Evolutionary conservation across 202 grass and related monocot species (phyloP), one percentile per base, ranked within the genome.

Genomic region (Elaeis oleifera): DNA sequence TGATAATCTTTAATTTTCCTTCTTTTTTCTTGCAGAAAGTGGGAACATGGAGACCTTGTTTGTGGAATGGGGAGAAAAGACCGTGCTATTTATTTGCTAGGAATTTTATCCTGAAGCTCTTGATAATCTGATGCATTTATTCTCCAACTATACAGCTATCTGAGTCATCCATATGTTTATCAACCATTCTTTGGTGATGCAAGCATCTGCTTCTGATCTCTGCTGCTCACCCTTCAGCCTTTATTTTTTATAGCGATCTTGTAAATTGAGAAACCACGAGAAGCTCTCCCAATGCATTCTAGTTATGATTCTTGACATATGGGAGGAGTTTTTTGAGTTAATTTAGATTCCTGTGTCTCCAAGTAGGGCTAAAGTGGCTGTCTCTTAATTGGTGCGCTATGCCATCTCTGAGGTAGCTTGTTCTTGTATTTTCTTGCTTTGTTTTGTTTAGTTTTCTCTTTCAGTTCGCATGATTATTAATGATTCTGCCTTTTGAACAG

Each of bases 51-150:
- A 85, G 53, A 21, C 77, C 82, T 73, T 85, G 82, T 63, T 26
- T 77, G 68, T 85, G 82, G 77, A 85, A 85, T 85, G 82, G 82
- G 71, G 64, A 73, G 23, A 80, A 85, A 73, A 77, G 82, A 68
- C 82, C 82, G 56, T 85, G 82, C 26, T 85, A 80, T 53, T 70
- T 85, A 32, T 85, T 85, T 77, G 82, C 77, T 8, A 80, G 82
- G 63, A 85, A 53, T 85, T 85, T 70, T 85, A 80, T 23, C 82
- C 82, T 17, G 82, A 85, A 77, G 20, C 77, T 56, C 63, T 80
- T 17, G 65, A 65, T 19, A 80, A 85, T 64, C 72, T 85, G 55
- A 50, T 80, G 72, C 76, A 80, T 49, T 59, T 85, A 56, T 85
- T 85, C 77, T 80, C 68, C 26, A 85, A 76, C 28, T 85, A 85